Percentiles rank a stretch among this genome's conserved stretches.
Evolutionary conservation across 768 basidiomycete species (phyloP).

Genomic region (Leccinellum albellum): DNA sequence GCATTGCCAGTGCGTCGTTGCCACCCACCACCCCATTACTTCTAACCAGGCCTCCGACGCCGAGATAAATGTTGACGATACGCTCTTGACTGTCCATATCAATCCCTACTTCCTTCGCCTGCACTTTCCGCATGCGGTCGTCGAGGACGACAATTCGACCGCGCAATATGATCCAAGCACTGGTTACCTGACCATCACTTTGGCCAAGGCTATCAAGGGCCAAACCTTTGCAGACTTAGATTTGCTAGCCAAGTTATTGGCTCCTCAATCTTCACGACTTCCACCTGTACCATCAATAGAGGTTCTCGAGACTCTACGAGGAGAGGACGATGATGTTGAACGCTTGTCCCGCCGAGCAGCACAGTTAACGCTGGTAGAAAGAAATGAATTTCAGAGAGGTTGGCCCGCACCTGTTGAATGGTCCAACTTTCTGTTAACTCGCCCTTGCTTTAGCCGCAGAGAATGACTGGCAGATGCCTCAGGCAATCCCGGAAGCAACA

Average conservation of each 20-base stretch:
- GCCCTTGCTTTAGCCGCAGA: constrained; percentile 51
- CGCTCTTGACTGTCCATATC: constrained; percentile 67
- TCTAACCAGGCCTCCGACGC: constrained; percentile 68
- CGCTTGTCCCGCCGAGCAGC: constrained; percentile 44
- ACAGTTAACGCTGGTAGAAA: constrained; percentile 47
- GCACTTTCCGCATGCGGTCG: constrained; percentile 61
- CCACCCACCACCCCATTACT: constrained; percentile 11
- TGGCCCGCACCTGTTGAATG: constrained; percentile 19
- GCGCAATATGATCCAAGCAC: constrained; percentile 73
- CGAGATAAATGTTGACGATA: constrained; percentile 73
- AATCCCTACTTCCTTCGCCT: constrained; percentile 84
- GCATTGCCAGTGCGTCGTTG: neutral
- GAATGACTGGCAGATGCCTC: constrained; percentile 78
- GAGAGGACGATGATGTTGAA: constrained; percentile 31
- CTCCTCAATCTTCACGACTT: constrained; percentile 49
- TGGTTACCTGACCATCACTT: constrained; percentile 72
- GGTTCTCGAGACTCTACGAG: constrained; percentile 39
- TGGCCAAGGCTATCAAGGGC: constrained; percentile 65
- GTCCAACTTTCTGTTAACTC: constrained; percentile 5
- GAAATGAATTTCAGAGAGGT: constrained; percentile 58
- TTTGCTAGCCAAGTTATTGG: constrained; percentile 71
- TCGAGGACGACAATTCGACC: constrained; percentile 63
- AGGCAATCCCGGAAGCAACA: constrained; percentile 46
- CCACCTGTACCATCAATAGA: constrained; percentile 48
- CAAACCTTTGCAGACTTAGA: constrained; percentile 76